These are phyloP conservation scores for Phytophthora fragariaefolia DNA, from an alignment of 352 stramenopile species.

Conservation along the genomic window DNA sequence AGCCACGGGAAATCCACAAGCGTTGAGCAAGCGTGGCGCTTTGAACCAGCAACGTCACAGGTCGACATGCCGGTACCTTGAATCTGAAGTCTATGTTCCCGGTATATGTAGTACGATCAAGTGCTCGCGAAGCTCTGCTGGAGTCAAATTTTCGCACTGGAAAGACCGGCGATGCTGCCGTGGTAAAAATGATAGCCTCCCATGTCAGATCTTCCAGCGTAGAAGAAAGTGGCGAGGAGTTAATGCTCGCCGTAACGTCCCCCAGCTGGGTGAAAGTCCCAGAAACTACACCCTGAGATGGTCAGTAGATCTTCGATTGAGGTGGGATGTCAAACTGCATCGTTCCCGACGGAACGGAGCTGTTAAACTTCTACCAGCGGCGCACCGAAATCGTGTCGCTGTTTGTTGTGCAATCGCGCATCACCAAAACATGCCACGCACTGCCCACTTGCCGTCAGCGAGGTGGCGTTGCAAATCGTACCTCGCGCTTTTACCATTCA, in stretches of 20 bases:
- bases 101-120: neutral
- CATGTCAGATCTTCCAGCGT: neutral
- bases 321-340: neutral
- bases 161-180: too few relatives aligned
- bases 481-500: neutral
- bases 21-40: neutral
- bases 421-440: neutral
- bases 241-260: neutral
- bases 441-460: neutral
- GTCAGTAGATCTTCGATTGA: conserved; percentile 1
- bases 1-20: neutral
- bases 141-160: too few relatives aligned
- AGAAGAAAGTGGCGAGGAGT: neutral
- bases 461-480: neutral
- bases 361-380: neutral
- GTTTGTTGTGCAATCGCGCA: neutral
- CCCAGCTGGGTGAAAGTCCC: neutral
- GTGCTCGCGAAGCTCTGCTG: too few relatives aligned
- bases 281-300: neutral
- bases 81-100: neutral
- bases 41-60: neutral
- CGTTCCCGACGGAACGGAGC: neutral
- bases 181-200: neutral
- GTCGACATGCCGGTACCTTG: neutral
- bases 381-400: conserved; percentile 4